Base-by-base conservation (phyloP, 768 basidiomycete genomes). In the Mycena vitilis region DNA sequence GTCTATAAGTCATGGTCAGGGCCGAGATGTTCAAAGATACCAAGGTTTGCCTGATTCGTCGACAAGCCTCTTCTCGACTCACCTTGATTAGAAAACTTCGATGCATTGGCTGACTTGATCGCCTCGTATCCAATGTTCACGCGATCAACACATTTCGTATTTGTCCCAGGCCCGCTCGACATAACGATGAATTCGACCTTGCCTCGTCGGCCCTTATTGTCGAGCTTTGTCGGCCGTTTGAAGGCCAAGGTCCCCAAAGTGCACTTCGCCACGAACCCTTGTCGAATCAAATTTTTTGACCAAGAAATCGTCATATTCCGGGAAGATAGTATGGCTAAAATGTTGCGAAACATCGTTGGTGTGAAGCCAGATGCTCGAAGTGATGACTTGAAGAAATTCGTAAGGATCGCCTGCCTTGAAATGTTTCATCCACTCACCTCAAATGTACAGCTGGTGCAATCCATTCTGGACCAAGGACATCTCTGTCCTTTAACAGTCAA, bases 231-330 rank as follows among this genome's bases (percentile, higher is more conserved):
- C 0, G 80, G 88, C 18, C 88, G 91, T 44, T 80, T 99, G 42
- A 89, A 85, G 73, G 81, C 85, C 0, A 90, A 90, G 72, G 78
- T 99, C 34, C 94, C 95, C 0, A 92, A 93, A 74, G 86, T 90
- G 1, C 89, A 93, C 73, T 92, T 99, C 74, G 91, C 89, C 10
- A 92, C 90, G 44, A 98, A 98, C 78, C 98, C 98, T 2, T 97
- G 95, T 79, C 89, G 98, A 22, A 88, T 99, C 74, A 94, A 94
- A 74, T 98, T 98, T 76, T 96, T 96, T 76, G 89, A 94, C 36
- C 96, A 98, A 77, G 98, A 99, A 80, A 90, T 99, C 60, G 96
- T 98, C 51, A 81, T 99, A 30, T 98, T 93, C 75, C 84, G 98
- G 48, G 95, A 99, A 73, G 95, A 99, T 77, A 78, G 91, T 56